These are phyloP conservation scores for Hypoxylon crocopeplum DNA, from an alignment of 495 filamentous ascomycete species.

Conservation along the genomic window DNA sequence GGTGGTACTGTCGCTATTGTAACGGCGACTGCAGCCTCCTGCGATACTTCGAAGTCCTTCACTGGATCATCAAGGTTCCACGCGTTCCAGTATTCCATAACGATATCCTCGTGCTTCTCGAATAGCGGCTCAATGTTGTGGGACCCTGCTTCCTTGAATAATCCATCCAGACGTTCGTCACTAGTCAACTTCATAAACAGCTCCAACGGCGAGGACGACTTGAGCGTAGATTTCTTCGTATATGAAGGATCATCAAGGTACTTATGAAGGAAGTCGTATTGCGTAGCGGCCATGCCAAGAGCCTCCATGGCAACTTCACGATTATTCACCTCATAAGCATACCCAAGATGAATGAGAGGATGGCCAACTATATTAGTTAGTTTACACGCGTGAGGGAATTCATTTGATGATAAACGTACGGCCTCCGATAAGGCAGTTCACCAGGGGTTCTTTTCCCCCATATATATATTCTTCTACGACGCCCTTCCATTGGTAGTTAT, in stretches of 20 bases:
- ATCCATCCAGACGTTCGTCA: slow-evolving; percentile 62
- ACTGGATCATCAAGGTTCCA: slow-evolving; percentile 71
- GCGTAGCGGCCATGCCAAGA: slow-evolving; percentile 70
- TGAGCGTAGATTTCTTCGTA: slow-evolving; percentile 58
- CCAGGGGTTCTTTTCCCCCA: slow-evolving; percentile 74
- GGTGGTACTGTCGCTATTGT: slow-evolving; percentile 67
- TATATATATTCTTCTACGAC: slow-evolving; percentile 80
- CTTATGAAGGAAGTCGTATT: slow-evolving; percentile 78
- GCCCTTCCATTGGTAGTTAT: slow-evolving; percentile 83
- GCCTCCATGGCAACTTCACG: slow-evolving; percentile 86
- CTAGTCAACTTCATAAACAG: slow-evolving; percentile 67
- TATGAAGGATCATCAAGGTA: slow-evolving; percentile 77
- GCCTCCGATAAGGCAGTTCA: slow-evolving; percentile 77
- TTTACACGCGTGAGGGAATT: not conserved
- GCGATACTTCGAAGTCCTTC: slow-evolving; percentile 77
- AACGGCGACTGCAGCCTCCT: slow-evolving; percentile 75
- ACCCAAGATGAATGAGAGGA: slow-evolving; percentile 87
- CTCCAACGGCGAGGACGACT: slow-evolving; percentile 65
- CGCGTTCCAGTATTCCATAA: slow-evolving; percentile 88
- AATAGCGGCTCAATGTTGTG: slow-evolving; percentile 73
- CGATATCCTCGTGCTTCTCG: slow-evolving; percentile 66
- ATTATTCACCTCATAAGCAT: slow-evolving; percentile 82
- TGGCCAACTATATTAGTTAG: slow-evolving; percentile 70
- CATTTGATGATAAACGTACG: slow-evolving; percentile 60
- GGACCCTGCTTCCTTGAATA: slow-evolving; percentile 64